A percentile compares a stretch with the other conserved stretches of the same genome.
These are phyloP conservation scores for Bonia amplexicaulis DNA, from an alignment of 176 grass and related monocot species.

Conservation along the genomic window DNA sequence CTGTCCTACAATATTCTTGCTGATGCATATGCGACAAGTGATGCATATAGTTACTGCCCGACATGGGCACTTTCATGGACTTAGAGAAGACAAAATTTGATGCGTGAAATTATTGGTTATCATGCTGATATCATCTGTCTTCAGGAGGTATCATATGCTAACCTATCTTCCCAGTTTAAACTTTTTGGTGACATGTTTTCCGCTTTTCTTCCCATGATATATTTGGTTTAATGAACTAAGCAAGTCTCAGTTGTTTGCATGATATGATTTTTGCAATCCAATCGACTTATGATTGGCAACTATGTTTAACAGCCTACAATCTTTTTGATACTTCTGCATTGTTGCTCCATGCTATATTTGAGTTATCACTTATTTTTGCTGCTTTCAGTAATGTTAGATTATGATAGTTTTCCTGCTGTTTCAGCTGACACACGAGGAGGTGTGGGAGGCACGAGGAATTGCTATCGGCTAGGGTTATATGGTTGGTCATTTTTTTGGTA, in stretches of 20 bases:
- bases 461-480: too few relatives aligned
- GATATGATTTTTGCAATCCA: neutral
- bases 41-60: conserved; percentile 92
- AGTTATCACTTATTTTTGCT: neutral
- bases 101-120: conserved; percentile 95
- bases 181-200: neutral
- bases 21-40: conserved; percentile 85
- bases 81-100: conserved; percentile 95
- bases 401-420: neutral
- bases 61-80: conserved; percentile 96
- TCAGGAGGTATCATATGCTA: conserved; percentile 73
- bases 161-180: neutral
- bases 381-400: neutral
- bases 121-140: conserved; percentile 99
- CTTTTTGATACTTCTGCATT: neutral
- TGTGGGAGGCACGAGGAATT: too few relatives aligned
- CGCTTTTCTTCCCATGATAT: conserved; percentile 6
- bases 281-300: neutral
- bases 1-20: conserved; percentile 98
- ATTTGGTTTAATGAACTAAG: conserved; percentile 8
- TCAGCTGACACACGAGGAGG: neutral
- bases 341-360: neutral
- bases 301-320: neutral
- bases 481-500: too few relatives aligned
- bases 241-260: conserved; percentile 6